A percentile compares a stretch with the other conserved stretches of the same genome.
Conservation (phyloP, 371 early-diverging fungal genomes). For the Thermomucor indicae-seudaticae region DNA sequence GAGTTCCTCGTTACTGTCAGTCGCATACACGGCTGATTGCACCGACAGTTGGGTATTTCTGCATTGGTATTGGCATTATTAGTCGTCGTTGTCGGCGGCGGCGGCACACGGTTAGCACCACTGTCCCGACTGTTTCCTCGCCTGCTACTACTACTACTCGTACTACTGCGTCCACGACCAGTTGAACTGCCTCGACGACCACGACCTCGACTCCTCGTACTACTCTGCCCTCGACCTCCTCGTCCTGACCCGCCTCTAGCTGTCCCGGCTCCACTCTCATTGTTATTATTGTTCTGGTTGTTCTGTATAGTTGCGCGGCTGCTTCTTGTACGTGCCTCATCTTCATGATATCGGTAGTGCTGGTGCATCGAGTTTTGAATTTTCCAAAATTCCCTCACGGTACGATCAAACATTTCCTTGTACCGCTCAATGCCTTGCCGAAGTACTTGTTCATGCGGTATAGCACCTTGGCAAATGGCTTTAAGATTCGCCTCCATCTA, state of each 20-base stretch:
- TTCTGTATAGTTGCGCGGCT: not conserved
- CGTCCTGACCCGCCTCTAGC: not conserved
- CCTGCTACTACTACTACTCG: not conserved
- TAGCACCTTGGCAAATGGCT: slow-evolving; percentile 62
- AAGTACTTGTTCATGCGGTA: slow-evolving; percentile 56
- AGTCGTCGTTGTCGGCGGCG: too few relatives aligned
- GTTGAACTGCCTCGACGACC: slow-evolving; percentile 9
- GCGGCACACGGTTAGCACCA: too few relatives aligned
- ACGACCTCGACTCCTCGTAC: slow-evolving; percentile 6
- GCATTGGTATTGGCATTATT: too few relatives aligned
- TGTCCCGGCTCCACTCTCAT: not conserved
- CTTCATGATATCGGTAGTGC: slow-evolving; percentile 29
- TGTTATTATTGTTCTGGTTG: not conserved
- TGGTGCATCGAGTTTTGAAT: slow-evolving; percentile 43
- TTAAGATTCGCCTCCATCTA: slow-evolving; percentile 43
- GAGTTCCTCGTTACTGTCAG: too few relatives aligned
- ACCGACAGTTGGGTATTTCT: too few relatives aligned
- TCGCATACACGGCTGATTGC: too few relatives aligned
- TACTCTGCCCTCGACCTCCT: not conserved
- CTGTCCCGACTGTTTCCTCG: not conserved
- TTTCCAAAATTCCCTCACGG: slow-evolving; percentile 32
- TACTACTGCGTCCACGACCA: slow-evolving; percentile 8
- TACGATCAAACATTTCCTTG: slow-evolving; percentile 55
- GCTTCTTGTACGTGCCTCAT: not conserved
- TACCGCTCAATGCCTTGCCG: slow-evolving; percentile 57